A percentile compares a stretch with the other conserved stretches of the same genome.
Conservation (phyloP, 768 basidiomycete species). For the Tubosaeta sp. region DNA sequence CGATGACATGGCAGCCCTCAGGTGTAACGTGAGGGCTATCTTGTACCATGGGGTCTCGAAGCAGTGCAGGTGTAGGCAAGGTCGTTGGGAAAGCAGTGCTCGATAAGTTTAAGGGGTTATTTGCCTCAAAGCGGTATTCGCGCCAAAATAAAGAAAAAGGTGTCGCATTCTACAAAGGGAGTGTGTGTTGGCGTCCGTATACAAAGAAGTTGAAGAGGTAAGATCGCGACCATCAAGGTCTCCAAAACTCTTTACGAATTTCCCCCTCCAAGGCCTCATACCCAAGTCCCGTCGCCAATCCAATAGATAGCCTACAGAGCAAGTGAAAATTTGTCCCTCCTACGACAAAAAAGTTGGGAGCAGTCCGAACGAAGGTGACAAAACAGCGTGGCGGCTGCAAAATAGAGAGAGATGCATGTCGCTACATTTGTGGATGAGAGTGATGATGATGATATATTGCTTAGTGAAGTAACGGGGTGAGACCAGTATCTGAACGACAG, state of each 20-base stretch:
- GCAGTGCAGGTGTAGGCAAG: background rate
- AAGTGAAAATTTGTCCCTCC: conserved; percentile 13
- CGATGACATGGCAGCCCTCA: background rate
- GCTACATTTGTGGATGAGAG: conserved; percentile 1
- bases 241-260: conserved; percentile 5
- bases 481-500: background rate
- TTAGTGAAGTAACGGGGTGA: background rate
- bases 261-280: background rate
- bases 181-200: conserved; percentile 1
- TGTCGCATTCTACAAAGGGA: conserved; percentile 14
- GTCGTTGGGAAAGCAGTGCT: background rate
- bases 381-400: conserved; percentile 7
- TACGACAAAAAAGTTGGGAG: conserved; percentile 8
- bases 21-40: conserved; percentile 6
- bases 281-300: background rate
- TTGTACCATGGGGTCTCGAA: conserved; percentile 4
- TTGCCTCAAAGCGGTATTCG: background rate
- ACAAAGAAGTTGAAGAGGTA: background rate
- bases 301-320: conserved; percentile 4
- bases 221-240: conserved; percentile 4
- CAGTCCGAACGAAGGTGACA: conserved; percentile 18
- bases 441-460: background rate
- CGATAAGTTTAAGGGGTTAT: background rate
- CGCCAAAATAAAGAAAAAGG: background rate
- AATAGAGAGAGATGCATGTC: conserved; percentile 1